phyloP scores from a whole-genome alignment of 106 monocot genomes.

The Posidonia australis region DNA sequence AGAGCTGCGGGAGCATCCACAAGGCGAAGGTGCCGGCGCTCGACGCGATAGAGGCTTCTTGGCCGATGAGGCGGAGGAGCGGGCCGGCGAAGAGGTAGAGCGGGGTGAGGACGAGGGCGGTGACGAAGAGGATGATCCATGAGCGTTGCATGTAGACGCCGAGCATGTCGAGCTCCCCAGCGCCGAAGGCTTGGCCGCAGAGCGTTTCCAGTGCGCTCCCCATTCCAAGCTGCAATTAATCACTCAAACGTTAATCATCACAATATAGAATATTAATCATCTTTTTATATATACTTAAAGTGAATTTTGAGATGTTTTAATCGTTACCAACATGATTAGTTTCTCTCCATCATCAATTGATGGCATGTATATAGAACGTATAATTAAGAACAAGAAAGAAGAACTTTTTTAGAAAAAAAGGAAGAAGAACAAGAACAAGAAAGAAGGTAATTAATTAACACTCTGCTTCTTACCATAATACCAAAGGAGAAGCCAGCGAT shows the following conservation, averaged over 20 bases:
- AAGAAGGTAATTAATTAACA: too few species aligned
- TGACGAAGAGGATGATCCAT: constrained; percentile 7
- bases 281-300: too few species aligned
- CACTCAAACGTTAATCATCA: too few species aligned
- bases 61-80: constrained; percentile 3
- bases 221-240: constrained; percentile 11
- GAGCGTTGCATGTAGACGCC: constrained; percentile 13
- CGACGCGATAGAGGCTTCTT: neutral
- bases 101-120: constrained; percentile 9
- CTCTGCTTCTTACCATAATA: constrained; percentile 17
- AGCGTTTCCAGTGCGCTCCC: constrained; percentile 12
- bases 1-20: constrained; percentile 18
- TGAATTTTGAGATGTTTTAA: too few species aligned
- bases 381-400: constrained; percentile 24
- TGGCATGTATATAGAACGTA: neutral
- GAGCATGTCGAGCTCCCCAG: constrained; percentile 4
- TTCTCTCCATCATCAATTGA: too few species aligned
- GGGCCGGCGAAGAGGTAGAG: constrained; percentile 9
- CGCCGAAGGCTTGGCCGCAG: constrained; percentile 11
- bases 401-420: too few species aligned
- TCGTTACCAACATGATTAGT: too few species aligned
- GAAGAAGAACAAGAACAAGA: too few species aligned
- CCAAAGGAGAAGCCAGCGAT: too few species aligned
- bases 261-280: too few species aligned
- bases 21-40: constrained; percentile 3